Base-by-base conservation (phyloP, 164 flowering plant genomes). In the Taxillus chinensis region DNA sequence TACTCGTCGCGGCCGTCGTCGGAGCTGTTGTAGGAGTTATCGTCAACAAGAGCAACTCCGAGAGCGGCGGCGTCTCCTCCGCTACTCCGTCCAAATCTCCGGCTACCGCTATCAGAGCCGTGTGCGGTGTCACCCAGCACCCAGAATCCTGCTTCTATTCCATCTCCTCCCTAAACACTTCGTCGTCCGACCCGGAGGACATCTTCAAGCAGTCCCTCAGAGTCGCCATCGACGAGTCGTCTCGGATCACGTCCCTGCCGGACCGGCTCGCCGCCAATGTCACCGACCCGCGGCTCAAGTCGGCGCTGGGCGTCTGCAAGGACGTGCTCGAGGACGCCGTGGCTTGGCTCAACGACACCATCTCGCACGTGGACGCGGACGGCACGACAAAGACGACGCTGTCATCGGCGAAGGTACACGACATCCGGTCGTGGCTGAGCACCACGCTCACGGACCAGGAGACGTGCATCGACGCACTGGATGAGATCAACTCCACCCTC, bases 381-480 rank as follows among this genome's bases (percentile, higher is more conserved):
- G 61, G 57, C 3, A 55, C 65, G 0, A 77, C 66, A 37, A 72
- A 68, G 65, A 71, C 73, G 48, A 6, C 55, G 66, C 41, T 82
- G 65, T 66, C 85, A 13, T 61, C 57, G 7, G 11, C 45, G 14
- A 76, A 70, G 67, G 55, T 85, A 62, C 70, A 68, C 37, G 82
- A 86, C 55, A 55, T 89, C 11, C 75, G 73, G 73, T 86, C 96
- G 15, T 86, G 93, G 96, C 60, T 89, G 38, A 85, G 91, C 63
- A 65, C 76, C 0, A 82, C 90, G 3, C 52, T 80, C 67, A 82
- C 92, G 0, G 72, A 86, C 60, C 78, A 75, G 57, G 83, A 86
- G 37, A 87, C 88, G 1, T 90, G 96, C 64, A 40, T 79, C 56
- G 95, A 87, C 42, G 95, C 87, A 13, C 66, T 87, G 65, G 71